Evolutionary conservation across 2,329 filamentous ascomycete species (phyloP).

Genomic region (Penicillium sp.): DNA sequence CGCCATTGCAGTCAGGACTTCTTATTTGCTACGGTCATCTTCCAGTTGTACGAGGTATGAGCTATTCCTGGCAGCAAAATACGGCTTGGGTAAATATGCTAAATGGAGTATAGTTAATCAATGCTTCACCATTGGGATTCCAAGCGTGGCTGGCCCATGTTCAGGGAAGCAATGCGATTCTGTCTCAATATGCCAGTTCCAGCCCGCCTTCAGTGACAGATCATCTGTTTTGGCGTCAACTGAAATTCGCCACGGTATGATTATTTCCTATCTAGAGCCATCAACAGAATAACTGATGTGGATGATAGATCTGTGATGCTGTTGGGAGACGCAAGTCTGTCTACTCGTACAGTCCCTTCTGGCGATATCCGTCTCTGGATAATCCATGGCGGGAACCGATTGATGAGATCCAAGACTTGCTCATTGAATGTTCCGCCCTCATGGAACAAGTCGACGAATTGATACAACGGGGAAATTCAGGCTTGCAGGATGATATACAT

Average conservation of each 20-base stretch:
- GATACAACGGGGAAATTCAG: not conserved
- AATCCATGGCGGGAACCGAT: slow-evolving; percentile 12
- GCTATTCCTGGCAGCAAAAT: not conserved
- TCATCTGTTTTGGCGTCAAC: slow-evolving; percentile 19
- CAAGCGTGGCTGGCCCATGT: slow-evolving; percentile 24
- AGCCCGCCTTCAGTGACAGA: slow-evolving; percentile 9
- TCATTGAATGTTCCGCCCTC: slow-evolving; percentile 17
- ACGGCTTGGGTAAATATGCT: not conserved
- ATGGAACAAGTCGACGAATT: slow-evolving; percentile 18
- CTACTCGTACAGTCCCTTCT: slow-evolving; percentile 11
- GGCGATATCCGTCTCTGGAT: slow-evolving; percentile 1
- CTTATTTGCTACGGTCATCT: slow-evolving; percentile 21
- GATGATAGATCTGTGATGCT: slow-evolving; percentile 14
- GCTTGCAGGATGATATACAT: not conserved
- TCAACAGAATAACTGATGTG: not conserved
- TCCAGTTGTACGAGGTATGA: slow-evolving; percentile 24
- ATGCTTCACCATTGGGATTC: slow-evolving; percentile 21
- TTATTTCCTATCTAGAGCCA: not conserved
- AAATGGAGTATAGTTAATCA: slow-evolving; percentile 16
- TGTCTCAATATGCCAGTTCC: slow-evolving; percentile 6
- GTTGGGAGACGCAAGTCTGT: slow-evolving; percentile 19
- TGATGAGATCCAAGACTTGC: slow-evolving; percentile 18
- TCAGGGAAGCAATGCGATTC: slow-evolving; percentile 21
- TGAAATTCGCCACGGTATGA: slow-evolving; percentile 22
- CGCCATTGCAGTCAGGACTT: slow-evolving; percentile 14